A percentile compares a stretch with the other conserved stretches of the same genome.
phyloP scores from a whole-genome alignment of 2,329 filamentous ascomycete genomes.

The Fusarium burgessii region DNA sequence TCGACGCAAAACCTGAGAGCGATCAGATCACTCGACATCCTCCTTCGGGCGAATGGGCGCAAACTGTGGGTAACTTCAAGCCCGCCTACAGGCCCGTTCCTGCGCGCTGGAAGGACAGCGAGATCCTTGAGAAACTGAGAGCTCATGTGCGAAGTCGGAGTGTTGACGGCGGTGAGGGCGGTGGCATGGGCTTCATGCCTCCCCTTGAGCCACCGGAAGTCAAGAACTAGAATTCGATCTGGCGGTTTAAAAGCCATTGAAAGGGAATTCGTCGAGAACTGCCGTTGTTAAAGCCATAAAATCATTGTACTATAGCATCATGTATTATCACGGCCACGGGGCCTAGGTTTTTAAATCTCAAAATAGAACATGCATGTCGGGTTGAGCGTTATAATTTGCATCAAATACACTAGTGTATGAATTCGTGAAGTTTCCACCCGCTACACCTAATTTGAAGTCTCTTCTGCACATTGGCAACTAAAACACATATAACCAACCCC shows the following conservation, averaged over 20 bases:
- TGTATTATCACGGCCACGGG: slow-evolving; percentile 25
- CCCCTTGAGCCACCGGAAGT: slow-evolving; percentile 50
- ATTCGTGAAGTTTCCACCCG: neutral
- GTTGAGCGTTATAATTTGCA: neutral
- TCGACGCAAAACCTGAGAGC: slow-evolving; percentile 42
- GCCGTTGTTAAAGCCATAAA: neutral
- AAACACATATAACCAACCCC: slow-evolving; percentile 1
- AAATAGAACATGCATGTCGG: neutral
- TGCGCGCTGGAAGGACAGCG: slow-evolving; percentile 83
- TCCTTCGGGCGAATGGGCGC: slow-evolving; percentile 86
- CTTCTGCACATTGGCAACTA: neutral
- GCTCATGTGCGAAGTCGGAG: slow-evolving; percentile 79
- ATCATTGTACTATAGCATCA: slow-evolving; percentile 32
- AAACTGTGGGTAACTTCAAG: slow-evolving; percentile 94
- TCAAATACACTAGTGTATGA: slow-evolving; percentile 1
- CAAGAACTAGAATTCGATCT: neutral
- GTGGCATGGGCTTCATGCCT: slow-evolving; percentile 71
- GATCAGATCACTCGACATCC: slow-evolving; percentile 53
- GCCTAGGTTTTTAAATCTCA: slow-evolving; percentile 9
- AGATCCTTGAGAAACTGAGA: slow-evolving; percentile 81
- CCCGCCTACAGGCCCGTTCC: slow-evolving; percentile 94
- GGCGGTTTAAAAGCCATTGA: neutral
- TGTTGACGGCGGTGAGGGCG: slow-evolving; percentile 54
- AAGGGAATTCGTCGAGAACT: neutral
- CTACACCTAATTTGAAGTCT: neutral